Evolutionary conservation across 2,329 filamentous ascomycete species (phyloP), one percentile per base, ranked within the genome.

Genomic region (Boeremia lycopersici): DNA sequence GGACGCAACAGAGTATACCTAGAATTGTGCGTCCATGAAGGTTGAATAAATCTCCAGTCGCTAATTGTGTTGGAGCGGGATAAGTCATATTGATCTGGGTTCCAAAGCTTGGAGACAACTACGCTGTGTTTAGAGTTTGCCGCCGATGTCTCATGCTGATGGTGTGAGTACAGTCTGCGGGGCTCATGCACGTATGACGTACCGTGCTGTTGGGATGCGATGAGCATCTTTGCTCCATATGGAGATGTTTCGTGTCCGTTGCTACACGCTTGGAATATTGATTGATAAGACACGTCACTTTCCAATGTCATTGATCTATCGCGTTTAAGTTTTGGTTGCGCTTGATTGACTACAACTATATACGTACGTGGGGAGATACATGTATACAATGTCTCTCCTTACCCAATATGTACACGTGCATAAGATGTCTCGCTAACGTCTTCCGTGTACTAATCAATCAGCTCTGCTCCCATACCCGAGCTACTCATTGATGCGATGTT

Each of bases 401-500:
- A 5, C 19, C 19, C 19, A 23, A 23, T 23, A 2, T 5, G 5
- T 23, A 23, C 19, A 34, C 31, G 31, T 34, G n/a, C 2, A 34
- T 34, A 34, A 2, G 3, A n/a, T 12, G 6, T 12, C 6, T 34
- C 10, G 11, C 11, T 6, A 34, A 11, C 31, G 13, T 10, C 10
- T 6, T 34, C 31, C 13, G 11, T 34, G 31, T 13, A 12, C 11
- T 30, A 4, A 30, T 9, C 2, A 2, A 2, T 5, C 34, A 19
- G 1, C 1, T 6, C 34, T 19, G 15, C 15, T 36, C 11, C 34
- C 15, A 6, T 15, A 15, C n/a, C 33, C 7, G 19, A 19, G 2
- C 11, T 65, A 78, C 38, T 74, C 69, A 50, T 81, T 80, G 57
- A 80, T 74, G 6, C 73, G 68, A 65, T 82, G 79, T 56, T 74